phyloP scores from a whole-genome alignment of 371 early-diverging fungal genomes.

The Chytridium lagenaria region DNA sequence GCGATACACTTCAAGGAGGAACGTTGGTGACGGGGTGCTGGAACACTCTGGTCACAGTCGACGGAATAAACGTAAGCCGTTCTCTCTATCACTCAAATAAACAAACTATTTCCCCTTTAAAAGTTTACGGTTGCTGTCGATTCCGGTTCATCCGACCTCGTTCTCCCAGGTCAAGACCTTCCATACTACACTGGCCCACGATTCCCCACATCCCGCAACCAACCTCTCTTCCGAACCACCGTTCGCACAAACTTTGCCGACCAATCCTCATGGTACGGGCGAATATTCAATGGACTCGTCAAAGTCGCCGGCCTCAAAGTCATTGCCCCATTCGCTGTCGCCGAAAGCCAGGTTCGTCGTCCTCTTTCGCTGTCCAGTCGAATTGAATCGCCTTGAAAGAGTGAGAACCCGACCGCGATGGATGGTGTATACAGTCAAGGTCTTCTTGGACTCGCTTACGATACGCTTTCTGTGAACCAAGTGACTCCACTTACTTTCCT shows the following conservation, averaged over 20 bases:
- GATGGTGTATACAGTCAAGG: constrained; percentile 31
- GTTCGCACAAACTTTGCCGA: constrained; percentile 20
- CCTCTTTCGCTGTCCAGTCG: neutral
- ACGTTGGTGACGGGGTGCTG: constrained; percentile 35
- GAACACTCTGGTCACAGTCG: constrained; percentile 17
- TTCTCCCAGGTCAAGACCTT: constrained; percentile 31
- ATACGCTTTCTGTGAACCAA: constrained; percentile 1
- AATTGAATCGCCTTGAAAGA: no score
- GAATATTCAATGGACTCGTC: constrained; percentile 21
- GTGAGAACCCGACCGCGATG: constrained; percentile 25
- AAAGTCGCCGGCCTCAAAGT: constrained; percentile 9
- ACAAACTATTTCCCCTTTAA: neutral
- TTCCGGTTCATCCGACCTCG: constrained; percentile 31
- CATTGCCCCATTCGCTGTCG: constrained; percentile 24
- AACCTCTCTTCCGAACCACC: neutral
- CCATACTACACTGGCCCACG: constrained; percentile 11
- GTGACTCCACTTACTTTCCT: constrained; percentile 16
- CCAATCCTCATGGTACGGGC: constrained; percentile 20
- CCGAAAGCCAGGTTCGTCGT: neutral
- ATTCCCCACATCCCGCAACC: constrained; percentile 17
- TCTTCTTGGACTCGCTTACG: constrained; percentile 34
- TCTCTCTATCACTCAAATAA: neutral
- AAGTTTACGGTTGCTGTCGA: constrained; percentile 22
- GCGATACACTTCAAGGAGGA: constrained; percentile 17
- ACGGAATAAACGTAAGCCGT: neutral